phyloP scores from a whole-genome alignment of 495 filamentous ascomycete genomes.

The Friedmanniomyces simplex region DNA sequence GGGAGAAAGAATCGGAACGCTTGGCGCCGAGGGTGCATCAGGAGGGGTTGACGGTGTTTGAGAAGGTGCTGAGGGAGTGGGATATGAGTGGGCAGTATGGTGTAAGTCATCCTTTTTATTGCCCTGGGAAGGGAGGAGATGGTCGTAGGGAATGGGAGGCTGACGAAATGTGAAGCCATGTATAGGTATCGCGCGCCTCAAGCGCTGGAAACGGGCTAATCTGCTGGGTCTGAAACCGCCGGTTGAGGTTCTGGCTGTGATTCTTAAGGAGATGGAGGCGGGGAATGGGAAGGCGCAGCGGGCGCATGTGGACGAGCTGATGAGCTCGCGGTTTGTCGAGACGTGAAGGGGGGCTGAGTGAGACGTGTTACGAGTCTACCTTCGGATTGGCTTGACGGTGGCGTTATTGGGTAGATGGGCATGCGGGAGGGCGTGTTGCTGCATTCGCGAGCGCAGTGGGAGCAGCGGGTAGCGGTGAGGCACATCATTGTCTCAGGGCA shows the following conservation, averaged over 20 bases:
- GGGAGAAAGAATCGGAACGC: slow-evolving; percentile 49
- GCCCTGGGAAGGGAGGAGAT: neutral
- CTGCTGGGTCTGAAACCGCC: slow-evolving; percentile 71
- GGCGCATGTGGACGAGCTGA: slow-evolving; percentile 72
- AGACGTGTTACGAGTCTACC: too few species aligned
- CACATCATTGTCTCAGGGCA: too few species aligned
- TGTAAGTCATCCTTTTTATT: slow-evolving; percentile 46
- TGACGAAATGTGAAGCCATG: slow-evolving; percentile 52
- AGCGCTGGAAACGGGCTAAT: slow-evolving; percentile 82
- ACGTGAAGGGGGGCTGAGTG: neutral
- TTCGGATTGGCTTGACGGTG: too few species aligned
- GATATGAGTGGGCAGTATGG: slow-evolving; percentile 84
- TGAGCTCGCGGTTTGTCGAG: slow-evolving; percentile 37
- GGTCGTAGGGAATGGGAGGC: too few species aligned
- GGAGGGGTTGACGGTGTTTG: slow-evolving; percentile 54
- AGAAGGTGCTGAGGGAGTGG: slow-evolving; percentile 81
- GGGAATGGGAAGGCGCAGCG: slow-evolving; percentile 43
- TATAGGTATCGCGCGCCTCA: slow-evolving; percentile 69
- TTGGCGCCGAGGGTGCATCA: slow-evolving; percentile 60
- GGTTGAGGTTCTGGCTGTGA: slow-evolving; percentile 78
- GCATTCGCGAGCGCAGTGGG: too few species aligned
- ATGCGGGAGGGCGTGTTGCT: too few species aligned
- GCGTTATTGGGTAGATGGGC: too few species aligned
- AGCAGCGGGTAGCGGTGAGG: too few species aligned
- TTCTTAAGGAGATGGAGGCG: slow-evolving; percentile 58